phyloP scores from a whole-genome alignment of 257 asterid species.

The Plantago major region DNA sequence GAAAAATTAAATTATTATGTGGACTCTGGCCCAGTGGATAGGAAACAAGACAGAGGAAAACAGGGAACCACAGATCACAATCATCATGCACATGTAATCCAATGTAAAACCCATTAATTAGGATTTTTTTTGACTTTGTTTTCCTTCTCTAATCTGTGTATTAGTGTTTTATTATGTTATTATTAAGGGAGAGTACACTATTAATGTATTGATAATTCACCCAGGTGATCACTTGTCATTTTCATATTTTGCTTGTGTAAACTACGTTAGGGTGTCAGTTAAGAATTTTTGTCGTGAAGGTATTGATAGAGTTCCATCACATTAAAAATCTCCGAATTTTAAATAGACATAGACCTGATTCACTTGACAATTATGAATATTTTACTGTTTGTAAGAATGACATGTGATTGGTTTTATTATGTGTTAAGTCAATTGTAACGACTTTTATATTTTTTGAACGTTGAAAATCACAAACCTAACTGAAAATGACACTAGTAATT shows the following conservation, averaged over 20 bases:
- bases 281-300: slow-evolving; percentile 10
- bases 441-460: not conserved
- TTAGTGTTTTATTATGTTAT: slow-evolving; percentile 8
- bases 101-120: slow-evolving; percentile 17
- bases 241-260: slow-evolving; percentile 19
- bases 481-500: not conserved
- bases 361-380: not conserved
- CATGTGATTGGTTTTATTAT: not conserved
- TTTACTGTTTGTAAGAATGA: not conserved
- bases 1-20: slow-evolving; percentile 16
- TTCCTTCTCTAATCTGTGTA: slow-evolving; percentile 5
- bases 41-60: slow-evolving; percentile 35
- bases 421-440: not conserved
- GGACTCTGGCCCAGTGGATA: slow-evolving; percentile 20
- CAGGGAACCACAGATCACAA: slow-evolving; percentile 26
- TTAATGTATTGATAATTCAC: not conserved
- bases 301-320: not conserved
- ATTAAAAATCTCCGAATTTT: too few relatives aligned
- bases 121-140: slow-evolving; percentile 21
- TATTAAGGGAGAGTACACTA: slow-evolving; percentile 1
- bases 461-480: not conserved
- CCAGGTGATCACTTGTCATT: slow-evolving; percentile 1
- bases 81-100: slow-evolving; percentile 20
- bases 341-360: too few relatives aligned
- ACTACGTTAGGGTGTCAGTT: slow-evolving; percentile 15